Base-by-base conservation (phyloP, 2,329 filamentous ascomycete genomes). In the Grosmannia huntii region DNA sequence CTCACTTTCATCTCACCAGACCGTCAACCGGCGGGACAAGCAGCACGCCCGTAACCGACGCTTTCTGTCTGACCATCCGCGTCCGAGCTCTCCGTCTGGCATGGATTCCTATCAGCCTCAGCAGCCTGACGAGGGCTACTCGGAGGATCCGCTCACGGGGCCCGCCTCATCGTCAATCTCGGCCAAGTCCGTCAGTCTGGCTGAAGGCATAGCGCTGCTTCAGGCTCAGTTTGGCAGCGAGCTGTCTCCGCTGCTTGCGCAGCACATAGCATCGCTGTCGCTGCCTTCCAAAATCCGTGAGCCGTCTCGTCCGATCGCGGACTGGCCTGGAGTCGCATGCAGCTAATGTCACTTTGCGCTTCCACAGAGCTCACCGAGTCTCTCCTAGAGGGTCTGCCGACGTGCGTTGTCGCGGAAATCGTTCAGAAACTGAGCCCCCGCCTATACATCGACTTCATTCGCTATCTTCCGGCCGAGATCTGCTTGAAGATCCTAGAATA, bases 401-500 rank as follows among this genome's bases (percentile, higher is more conserved):
- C 90, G 0, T 87, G 87, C 7, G 82, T 85, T 57, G 85, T 96
- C 60, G 85, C 87, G 55, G 79, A 86, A 51, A 88, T 96, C 57
- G 89, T 96, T 53, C 82, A 91, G 57, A 82, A 86, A 62, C 75
- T 96, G 21, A 87, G 85, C 62, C 89, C 90, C 4, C 80, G 91
- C 56, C 84, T 97, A 3, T 91, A 96, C 71, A 92, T 96, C 72
- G 89, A 99, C 72, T 96, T 96, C 57, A 84, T 96, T 49, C 76
- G 83, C 62, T 84, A 89, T 66, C 81, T 99, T 0, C 94, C 94
- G 0, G 84, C 89, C 28, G 94, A 99, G 70, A 87, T 99, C 65
- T 95, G 90, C 61, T 84, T 94, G 51, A 87, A 95, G 66, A 86
- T 97, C 51, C 85, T 99, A 50, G 85, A 87, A 19, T 94, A 90